phyloP scores from a whole-genome alignment of 768 basidiomycete genomes.

The Inosperma sp. region DNA sequence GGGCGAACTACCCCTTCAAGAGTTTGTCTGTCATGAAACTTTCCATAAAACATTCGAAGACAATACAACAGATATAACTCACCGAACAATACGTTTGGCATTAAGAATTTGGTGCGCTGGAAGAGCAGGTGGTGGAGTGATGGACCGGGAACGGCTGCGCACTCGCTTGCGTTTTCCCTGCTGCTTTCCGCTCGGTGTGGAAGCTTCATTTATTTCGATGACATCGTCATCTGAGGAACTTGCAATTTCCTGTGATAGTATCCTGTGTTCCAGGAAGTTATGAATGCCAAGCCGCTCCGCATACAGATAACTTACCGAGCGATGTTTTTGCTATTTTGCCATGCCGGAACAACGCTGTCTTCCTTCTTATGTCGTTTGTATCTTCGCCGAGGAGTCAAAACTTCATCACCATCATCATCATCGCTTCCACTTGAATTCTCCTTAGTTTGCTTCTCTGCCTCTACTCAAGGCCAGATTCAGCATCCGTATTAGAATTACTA shows the following conservation, averaged over 20 bases:
- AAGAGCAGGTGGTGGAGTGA: constrained; percentile 71
- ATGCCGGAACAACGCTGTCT: constrained; percentile 32
- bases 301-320: constrained; percentile 33
- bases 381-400: constrained; percentile 30
- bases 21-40: constrained; percentile 38
- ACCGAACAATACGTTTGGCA: constrained; percentile 62
- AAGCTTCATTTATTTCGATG: constrained; percentile 31
- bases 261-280: constrained; percentile 20
- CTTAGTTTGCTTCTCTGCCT: constrained; percentile 11
- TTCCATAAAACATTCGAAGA: not conserved
- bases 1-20: constrained; percentile 39
- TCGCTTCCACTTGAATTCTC: constrained; percentile 21
- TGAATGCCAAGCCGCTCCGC: not conserved
- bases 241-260: constrained; percentile 37
- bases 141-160: constrained; percentile 63
- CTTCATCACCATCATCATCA: constrained; percentile 19
- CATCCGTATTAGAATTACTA: not conserved
- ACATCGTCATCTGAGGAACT: constrained; percentile 47
- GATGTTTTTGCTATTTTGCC: constrained; percentile 39
- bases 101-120: constrained; percentile 49
- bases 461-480: constrained; percentile 6
- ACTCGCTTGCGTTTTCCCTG: constrained; percentile 38
- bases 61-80: constrained; percentile 10
- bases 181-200: constrained; percentile 29
- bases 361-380: constrained; percentile 40